A percentile compares a stretch with the other conserved stretches of the same genome.
Evolutionary conservation across 441 rosid species (phyloP).

Genomic region (Corymbia citriodora): DNA sequence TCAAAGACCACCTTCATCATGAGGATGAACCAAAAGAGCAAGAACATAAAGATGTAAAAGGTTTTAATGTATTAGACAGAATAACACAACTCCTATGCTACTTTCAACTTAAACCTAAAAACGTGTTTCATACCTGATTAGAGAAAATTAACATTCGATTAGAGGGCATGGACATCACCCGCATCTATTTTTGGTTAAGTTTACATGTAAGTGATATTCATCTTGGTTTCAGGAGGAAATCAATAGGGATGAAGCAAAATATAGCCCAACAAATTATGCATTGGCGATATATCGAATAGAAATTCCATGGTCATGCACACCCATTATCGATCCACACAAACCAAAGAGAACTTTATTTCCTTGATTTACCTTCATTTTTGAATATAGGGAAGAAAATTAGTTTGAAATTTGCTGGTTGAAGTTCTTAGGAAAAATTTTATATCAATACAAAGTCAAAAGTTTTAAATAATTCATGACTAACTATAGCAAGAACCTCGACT

Average conservation of each 20-base stretch:
- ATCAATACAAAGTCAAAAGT: too few relatives aligned
- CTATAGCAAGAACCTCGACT: too few relatives aligned
- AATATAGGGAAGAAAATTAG: too few relatives aligned
- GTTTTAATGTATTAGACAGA: not conserved
- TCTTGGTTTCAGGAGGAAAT: not conserved
- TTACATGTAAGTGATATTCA: not conserved
- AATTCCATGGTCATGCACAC: not conserved
- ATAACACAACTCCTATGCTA: not conserved
- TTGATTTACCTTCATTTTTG: not conserved
- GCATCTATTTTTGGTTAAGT: too few relatives aligned
- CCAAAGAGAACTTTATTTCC: not conserved
- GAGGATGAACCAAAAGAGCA: not conserved
- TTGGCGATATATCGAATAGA: too few relatives aligned
- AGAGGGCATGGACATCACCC: not conserved
- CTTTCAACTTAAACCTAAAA: not conserved
- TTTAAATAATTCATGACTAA: too few relatives aligned
- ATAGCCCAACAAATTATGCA: not conserved
- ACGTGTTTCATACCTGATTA: not conserved
- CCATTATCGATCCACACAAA: not conserved
- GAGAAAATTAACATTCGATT: not conserved
- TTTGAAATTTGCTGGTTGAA: too few relatives aligned
- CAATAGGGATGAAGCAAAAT: not conserved
- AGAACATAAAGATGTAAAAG: not conserved
- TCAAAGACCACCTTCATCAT: not conserved
- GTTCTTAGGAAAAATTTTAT: too few relatives aligned